phyloP scores from a whole-genome alignment of 129 eudicot species.

The Flaveria robusta region DNA sequence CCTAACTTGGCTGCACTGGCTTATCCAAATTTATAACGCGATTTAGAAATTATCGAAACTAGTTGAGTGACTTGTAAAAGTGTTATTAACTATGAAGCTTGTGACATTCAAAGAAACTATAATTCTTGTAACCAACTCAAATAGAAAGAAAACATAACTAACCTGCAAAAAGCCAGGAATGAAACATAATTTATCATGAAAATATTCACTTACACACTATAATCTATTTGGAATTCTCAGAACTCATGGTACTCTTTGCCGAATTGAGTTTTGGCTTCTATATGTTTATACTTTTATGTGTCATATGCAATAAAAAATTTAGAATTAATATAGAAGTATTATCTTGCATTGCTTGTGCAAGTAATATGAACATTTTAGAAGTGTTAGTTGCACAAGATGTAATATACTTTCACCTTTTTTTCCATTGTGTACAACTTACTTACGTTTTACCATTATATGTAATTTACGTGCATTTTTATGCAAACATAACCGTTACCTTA shows the following conservation, averaged over 20 bases:
- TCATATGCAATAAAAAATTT: neutral
- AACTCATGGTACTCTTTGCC: neutral
- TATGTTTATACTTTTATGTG: slow-evolving; percentile 1
- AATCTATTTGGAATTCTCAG: neutral
- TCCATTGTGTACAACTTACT: neutral
- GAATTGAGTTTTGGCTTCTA: neutral
- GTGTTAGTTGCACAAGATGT: neutral
- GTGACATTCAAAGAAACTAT: neutral
- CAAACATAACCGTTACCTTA: neutral
- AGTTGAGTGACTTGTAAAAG: neutral
- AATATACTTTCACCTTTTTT: neutral
- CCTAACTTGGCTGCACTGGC: neutral
- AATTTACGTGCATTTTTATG: neutral
- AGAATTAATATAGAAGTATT: neutral
- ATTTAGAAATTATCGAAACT: too few species aligned
- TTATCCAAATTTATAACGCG: neutral
- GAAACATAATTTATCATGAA: neutral
- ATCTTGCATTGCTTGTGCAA: slow-evolving; percentile 11
- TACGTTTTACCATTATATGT: neutral
- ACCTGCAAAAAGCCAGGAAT: neutral
- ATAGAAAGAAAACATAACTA: neutral
- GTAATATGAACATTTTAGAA: neutral
- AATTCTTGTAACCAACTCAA: neutral
- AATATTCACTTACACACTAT: neutral
- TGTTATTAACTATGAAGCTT: neutral